phyloP scores from a whole-genome alignment of 306 rosid species.

The Aeschynomene evenia region DNA sequence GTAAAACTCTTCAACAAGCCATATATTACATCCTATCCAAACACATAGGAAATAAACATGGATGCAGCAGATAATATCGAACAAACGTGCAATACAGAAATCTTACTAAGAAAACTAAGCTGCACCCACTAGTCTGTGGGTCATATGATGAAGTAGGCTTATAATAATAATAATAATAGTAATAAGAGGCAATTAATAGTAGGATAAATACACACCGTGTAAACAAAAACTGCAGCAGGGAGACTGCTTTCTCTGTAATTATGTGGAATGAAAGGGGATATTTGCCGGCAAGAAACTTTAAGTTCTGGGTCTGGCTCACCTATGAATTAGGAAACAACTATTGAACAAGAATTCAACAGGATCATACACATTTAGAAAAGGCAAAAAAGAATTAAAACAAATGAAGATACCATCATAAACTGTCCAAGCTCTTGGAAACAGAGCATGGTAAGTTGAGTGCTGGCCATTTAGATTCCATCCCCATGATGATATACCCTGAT shows the following conservation, averaged over 20 bases:
- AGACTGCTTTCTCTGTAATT: constrained; percentile 95
- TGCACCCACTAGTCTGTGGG: constrained; percentile 13
- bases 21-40: constrained; percentile 1
- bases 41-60: constrained; percentile 7
- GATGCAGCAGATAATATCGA: constrained; percentile 12
- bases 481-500: constrained; percentile 95
- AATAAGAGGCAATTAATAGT: no score
- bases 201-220: constrained; percentile 61
- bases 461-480: constrained; percentile 97
- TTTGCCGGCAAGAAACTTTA: constrained; percentile 92
- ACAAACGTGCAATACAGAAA: not conserved
- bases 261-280: constrained; percentile 95
- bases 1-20: constrained; percentile 8
- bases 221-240: constrained; percentile 93
- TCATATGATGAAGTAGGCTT: not conserved
- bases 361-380: not conserved
- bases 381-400: constrained; percentile 21
- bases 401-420: constrained; percentile 79
- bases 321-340: constrained; percentile 32
- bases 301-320: constrained; percentile 99
- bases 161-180: not conserved
- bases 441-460: constrained; percentile 98
- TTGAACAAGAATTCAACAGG: constrained; percentile 18
- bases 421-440: constrained; percentile 99
- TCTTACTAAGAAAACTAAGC: constrained; percentile 13